Evolutionary conservation across 495 filamentous ascomycete genomes (phyloP), one percentile per base, ranked within the genome.

Genomic region (Mytilinidion resinicola): DNA sequence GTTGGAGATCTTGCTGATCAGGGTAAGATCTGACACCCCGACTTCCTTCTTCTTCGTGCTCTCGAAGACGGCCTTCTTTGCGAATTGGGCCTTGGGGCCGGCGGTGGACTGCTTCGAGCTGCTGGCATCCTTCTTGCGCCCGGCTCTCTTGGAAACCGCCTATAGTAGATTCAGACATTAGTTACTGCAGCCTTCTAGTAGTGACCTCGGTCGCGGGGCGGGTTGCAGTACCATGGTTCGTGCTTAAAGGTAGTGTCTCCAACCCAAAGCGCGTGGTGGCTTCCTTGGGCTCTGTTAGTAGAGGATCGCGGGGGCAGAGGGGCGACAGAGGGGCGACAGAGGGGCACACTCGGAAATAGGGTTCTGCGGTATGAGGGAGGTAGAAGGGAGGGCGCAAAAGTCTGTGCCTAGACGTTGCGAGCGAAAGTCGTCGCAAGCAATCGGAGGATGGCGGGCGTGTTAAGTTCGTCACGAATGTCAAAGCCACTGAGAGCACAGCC

Each of bases 31-130:
- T 17, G 95, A 96, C 30, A 99, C 92, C 55, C 95, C 95, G 61
- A 97, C 92, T 74, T 97, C 91, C 82, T 96, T 97, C 84, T 96
- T 97, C 82, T 96, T 96, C 53, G 84, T 88, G 20, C 82, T 90
- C 73, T 99, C 95, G 73, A 92, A 99, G 20, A 85, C 86, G 49
- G 95, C 95, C 77, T 96, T 97, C 75, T 90, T 92, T 62, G 95
- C 87, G 73, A 87, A 88, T 41, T 81, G 76, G 67, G 83, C 83
- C 63, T 78, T 76, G 36, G 36, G 48, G 46, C 79, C 75, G 12
- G 69, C 76, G 48, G 75, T 73, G 58, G 61, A 36, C 42, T 65
- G 60, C 56, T 77, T 78, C 55, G 74, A 75, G 66, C 78, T 78
- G 35, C 78, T 79, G 53, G 76, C 77, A 71, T 87, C 84, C 62